phyloP scores from a whole-genome alignment of 2,329 filamentous ascomycete species.

The Plenodomus biglobosus region DNA sequence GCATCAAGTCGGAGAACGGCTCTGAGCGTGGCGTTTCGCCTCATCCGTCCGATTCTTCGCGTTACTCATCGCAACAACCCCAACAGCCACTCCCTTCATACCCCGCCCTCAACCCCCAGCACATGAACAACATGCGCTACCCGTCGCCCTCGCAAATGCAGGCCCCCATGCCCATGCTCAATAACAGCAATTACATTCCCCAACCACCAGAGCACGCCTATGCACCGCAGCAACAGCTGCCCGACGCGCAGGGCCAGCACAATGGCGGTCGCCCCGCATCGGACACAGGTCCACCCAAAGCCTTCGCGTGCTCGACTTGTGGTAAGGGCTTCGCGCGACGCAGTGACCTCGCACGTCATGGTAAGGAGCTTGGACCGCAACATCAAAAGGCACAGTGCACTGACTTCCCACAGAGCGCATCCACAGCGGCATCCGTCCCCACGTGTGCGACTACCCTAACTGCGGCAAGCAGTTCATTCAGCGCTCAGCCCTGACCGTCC shows the following conservation, averaged over 20 bases:
- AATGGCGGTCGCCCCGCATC: conserved; percentile 47
- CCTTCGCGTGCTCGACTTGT: conserved; percentile 87
- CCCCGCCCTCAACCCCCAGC: conserved; percentile 52
- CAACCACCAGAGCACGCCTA: conserved; percentile 53
- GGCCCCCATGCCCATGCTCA: conserved; percentile 56
- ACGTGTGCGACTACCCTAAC: conserved; percentile 84
- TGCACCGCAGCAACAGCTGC: conserved; percentile 43
- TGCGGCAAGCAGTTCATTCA: conserved; percentile 98
- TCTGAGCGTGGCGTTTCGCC: conserved; percentile 61
- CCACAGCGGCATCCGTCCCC: conserved; percentile 85
- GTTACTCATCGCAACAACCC: conserved; percentile 60
- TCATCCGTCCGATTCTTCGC: conserved; percentile 58
- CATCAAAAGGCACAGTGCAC: conserved; percentile 29
- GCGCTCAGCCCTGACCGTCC: conserved; percentile 90
- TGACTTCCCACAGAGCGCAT: conserved; percentile 74
- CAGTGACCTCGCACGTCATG: conserved; percentile 92
- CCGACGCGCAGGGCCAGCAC: conserved; percentile 45
- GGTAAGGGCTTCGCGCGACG: conserved; percentile 88
- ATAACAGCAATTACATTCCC: conserved; percentile 58
- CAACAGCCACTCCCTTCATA: conserved; percentile 55
- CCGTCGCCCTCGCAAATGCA: conserved; percentile 56
- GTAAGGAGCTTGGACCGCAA: conserved; percentile 59
- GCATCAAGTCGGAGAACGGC: conserved; percentile 60
- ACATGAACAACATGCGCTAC: conserved; percentile 57
- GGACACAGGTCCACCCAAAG: conserved; percentile 63